Evolutionary conservation across 108 stramenopile species (phyloP).

Genomic region (Cyclotella distinguenda): DNA sequence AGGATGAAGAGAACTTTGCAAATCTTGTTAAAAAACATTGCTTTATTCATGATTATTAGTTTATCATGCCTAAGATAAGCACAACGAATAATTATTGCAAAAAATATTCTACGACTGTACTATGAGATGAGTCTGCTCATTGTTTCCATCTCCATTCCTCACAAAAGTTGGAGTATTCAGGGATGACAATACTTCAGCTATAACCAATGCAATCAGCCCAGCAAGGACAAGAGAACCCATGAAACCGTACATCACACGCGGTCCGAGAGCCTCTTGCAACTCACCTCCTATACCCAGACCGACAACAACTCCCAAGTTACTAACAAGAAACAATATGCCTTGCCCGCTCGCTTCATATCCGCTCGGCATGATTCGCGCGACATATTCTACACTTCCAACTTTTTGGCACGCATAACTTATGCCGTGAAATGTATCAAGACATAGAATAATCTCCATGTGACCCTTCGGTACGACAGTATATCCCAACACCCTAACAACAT

Average conservation of each 20-base stretch:
- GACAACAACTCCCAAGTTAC: conserved; percentile 48
- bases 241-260: conserved; percentile 17
- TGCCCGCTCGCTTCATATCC: conserved; percentile 67
- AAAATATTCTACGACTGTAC: too few species aligned
- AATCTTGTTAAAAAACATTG: conserved; percentile 31
- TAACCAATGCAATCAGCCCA: conserved; percentile 5
- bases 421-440: conserved; percentile 72
- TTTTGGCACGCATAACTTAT: conserved; percentile 59
- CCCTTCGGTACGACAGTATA: conserved; percentile 63
- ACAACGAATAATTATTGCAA: too few species aligned
- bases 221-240: conserved; percentile 3
- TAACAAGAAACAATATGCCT: conserved; percentile 50
- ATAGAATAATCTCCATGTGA: conserved; percentile 42
- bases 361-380: conserved; percentile 40
- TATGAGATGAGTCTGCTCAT: conserved; percentile 8
- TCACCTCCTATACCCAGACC: conserved; percentile 54
- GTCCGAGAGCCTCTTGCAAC: conserved; percentile 25
- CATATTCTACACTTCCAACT: conserved; percentile 57
- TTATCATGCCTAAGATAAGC: neutral
- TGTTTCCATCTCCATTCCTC: neutral
- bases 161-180: neutral
- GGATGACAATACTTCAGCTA: conserved; percentile 9
- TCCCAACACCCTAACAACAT: conserved; percentile 60
- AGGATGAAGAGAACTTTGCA: conserved; percentile 30
- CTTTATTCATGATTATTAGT: conserved; percentile 46